Conservation (phyloP, 805 yeast species). For the Candida jianshihensis region DNA sequence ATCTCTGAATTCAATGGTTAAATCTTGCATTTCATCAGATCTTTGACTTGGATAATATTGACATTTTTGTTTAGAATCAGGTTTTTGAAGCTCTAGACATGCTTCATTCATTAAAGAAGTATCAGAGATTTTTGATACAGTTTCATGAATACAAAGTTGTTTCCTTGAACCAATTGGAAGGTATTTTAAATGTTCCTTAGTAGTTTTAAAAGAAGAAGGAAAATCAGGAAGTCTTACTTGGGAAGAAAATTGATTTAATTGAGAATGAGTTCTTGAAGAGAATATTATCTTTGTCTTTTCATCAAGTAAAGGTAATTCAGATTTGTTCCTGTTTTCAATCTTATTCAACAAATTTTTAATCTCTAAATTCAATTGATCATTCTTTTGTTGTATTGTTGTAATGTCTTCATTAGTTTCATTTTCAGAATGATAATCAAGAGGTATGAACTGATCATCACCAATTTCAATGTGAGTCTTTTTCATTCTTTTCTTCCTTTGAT, state of each 20-base stretch:
- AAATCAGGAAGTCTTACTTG: slow-evolving; percentile 60
- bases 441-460: slow-evolving; percentile 32
- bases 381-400: slow-evolving; percentile 18
- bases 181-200: slow-evolving; percentile 52
- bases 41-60: slow-evolving; percentile 31
- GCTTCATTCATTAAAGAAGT: slow-evolving; percentile 65
- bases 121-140: slow-evolving; percentile 43
- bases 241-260: slow-evolving; percentile 68
- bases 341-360: slow-evolving; percentile 41
- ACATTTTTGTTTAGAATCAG: slow-evolving; percentile 29
- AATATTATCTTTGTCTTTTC: slow-evolving; percentile 49
- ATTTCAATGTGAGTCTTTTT: slow-evolving; percentile 19
- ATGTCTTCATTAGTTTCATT: slow-evolving; percentile 14
- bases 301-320: slow-evolving; percentile 15
- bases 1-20: slow-evolving; percentile 38
- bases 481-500: slow-evolving; percentile 16
- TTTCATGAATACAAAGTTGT: slow-evolving; percentile 73
- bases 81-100: slow-evolving; percentile 63
- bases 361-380: slow-evolving; percentile 35
- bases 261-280: slow-evolving; percentile 89
- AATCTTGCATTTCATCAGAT: slow-evolving; percentile 17
- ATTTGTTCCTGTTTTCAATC: slow-evolving; percentile 25
- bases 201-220: slow-evolving; percentile 47
- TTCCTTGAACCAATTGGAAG: slow-evolving; percentile 77
- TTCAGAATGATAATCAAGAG: slow-evolving; percentile 32